Evolutionary conservation across 257 asterid genomes (phyloP).

Genomic region (Lantana camara): DNA sequence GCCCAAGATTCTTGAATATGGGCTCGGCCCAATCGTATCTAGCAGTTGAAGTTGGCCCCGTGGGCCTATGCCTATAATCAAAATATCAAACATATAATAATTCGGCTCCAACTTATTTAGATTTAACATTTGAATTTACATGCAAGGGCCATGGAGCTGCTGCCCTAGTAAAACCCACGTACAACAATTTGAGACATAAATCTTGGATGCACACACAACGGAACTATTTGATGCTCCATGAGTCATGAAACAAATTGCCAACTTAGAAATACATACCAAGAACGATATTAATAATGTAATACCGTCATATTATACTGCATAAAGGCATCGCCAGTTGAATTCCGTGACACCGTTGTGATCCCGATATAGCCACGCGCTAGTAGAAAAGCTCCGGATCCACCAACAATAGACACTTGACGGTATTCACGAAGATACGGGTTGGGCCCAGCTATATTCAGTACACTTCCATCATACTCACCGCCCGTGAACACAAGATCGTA

Average conservation of each 20-base stretch:
- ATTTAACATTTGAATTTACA: too few species aligned
- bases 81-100: too few species aligned
- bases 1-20: too few species aligned
- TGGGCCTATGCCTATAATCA: too few species aligned
- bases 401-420: conserved; percentile 46
- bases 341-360: conserved; percentile 13
- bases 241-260: not conserved
- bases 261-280: not conserved
- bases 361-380: conserved; percentile 42
- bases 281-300: conserved; percentile 15
- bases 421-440: not conserved
- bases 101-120: too few species aligned
- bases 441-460: conserved; percentile 37
- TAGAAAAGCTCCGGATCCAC: conserved; percentile 47
- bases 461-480: conserved; percentile 41
- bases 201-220: not conserved
- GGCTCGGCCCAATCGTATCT: too few species aligned
- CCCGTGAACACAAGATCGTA: conserved; percentile 33
- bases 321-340: conserved; percentile 38
- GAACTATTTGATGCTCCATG: not conserved
- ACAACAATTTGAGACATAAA: not conserved
- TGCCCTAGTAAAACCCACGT: not conserved
- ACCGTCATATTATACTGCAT: conserved; percentile 40
- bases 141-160: not conserved
- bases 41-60: too few species aligned